Conservation (phyloP, 768 basidiomycete genomes). For the Auriscalpium microsporum region DNA sequence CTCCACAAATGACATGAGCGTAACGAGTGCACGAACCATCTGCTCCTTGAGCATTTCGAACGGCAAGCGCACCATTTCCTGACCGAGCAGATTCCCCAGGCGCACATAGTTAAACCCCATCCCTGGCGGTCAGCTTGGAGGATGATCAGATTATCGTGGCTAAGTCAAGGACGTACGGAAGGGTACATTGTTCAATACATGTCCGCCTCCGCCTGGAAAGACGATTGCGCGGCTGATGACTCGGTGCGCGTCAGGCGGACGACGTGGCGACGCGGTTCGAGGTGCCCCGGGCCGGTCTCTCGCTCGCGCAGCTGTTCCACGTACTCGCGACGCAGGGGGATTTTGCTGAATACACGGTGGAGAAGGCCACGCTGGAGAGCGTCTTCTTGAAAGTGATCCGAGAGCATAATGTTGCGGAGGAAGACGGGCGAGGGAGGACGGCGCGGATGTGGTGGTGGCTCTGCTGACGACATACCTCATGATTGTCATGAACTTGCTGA, state of each 20-base stretch:
- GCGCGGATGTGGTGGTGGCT: conserved; percentile 9
- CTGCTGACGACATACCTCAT: neutral
- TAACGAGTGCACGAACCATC: neutral
- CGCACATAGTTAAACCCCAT: neutral
- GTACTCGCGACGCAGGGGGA: conserved; percentile 42
- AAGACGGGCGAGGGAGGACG: conserved; percentile 22
- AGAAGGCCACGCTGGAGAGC: conserved; percentile 61
- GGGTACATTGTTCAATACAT: neutral
- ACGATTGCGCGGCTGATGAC: neutral
- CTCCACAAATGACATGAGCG: neutral
- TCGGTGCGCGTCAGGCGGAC: conserved; percentile 55
- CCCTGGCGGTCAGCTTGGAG: neutral
- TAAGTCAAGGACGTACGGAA: neutral
- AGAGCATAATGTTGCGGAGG: conserved; percentile 49
- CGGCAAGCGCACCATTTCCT: neutral
- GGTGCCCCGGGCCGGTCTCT: conserved; percentile 41
- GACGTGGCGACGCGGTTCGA: conserved; percentile 73
- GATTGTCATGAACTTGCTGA: no score
- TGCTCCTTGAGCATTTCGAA: neutral
- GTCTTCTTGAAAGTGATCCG: conserved; percentile 66
- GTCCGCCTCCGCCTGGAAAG: neutral
- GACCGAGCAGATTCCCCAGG: neutral
- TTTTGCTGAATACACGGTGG: conserved; percentile 62
- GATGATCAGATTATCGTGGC: neutral
- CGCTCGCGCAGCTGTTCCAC: conserved; percentile 53